Evolutionary conservation across 1,139 yeast genomes (phyloP).

Genomic region (Candida tetrigidarum): DNA sequence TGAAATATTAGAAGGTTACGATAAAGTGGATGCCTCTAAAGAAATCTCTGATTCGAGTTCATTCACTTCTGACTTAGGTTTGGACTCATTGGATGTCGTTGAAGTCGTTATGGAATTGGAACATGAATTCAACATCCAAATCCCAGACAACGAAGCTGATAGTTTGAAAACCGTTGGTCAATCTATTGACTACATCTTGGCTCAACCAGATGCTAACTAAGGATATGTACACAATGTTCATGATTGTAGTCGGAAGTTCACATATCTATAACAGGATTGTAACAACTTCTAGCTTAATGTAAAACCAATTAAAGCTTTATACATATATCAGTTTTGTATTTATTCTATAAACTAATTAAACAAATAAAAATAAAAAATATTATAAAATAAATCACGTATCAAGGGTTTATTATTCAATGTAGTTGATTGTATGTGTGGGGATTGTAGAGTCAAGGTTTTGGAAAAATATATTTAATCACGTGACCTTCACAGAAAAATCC

Average conservation of each 20-base stretch:
- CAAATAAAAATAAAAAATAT: background rate
- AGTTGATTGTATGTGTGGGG: too few relatives aligned
- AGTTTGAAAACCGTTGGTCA: conserved; percentile 82
- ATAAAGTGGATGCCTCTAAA: conserved; percentile 58
- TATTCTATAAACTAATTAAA: too few relatives aligned
- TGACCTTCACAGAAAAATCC: background rate
- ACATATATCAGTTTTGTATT: conserved; percentile 1
- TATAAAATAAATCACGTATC: background rate
- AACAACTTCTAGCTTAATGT: too few relatives aligned
- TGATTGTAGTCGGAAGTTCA: too few relatives aligned
- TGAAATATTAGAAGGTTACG: conserved; percentile 80
- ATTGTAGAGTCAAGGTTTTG: too few relatives aligned
- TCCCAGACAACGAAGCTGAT: conserved; percentile 89
- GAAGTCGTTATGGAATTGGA: conserved; percentile 92
- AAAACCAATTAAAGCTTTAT: background rate
- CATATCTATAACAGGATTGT: too few relatives aligned
- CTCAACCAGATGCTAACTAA: conserved; percentile 73
- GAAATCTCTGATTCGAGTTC: conserved; percentile 61
- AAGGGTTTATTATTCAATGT: too few relatives aligned
- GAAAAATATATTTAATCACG: conserved; percentile 4
- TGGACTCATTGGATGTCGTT: conserved; percentile 87
- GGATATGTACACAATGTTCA: too few relatives aligned
- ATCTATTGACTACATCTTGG: conserved; percentile 73
- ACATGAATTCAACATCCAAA: conserved; percentile 76
- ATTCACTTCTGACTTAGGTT: conserved; percentile 76